Evolutionary conservation across 345 rosid species (phyloP), one percentile per base, ranked within the genome.

Genomic region (Eucalyptus urophylla): DNA sequence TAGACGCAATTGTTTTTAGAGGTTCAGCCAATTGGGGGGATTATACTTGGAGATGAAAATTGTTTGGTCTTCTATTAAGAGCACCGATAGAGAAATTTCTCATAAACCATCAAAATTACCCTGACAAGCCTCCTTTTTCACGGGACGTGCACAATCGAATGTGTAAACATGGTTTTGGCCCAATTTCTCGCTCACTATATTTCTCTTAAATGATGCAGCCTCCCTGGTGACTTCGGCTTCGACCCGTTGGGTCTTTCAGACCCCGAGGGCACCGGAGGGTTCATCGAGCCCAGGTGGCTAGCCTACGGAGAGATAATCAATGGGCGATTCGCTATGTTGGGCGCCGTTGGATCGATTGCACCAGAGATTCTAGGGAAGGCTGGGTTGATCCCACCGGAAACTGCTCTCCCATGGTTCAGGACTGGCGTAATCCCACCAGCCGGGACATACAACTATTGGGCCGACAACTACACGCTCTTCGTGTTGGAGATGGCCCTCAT

Each of bases 381-480:
- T 0, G 99, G 99, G 40, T 92, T 97, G 47, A 95, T 98, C 86
- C 99, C 99, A 1, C 43, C 87, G 62, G 98, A 97, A 51, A 98
- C 99, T 7, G 98, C 99, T 88, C 96, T 98, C 86, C 96, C 99
- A 5, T 98, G 99, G 99, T 98, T 98, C 93, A 89, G 92, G 91
- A 98, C 99, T 1, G 99, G 99, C 29, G 99, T 98, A 76, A 94
- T 98, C 93, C 99, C 99, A 15, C 99, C 98, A 1, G 99, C 99
- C 0, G 99, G 99, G 12, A 97, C 97, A 86, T 98, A 97, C 95
- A 90, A 14, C 93, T 98, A 98, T 93, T 98, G 99, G 99, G 99
- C 99, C 50, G 99, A 98, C 91, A 90, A 93, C 45, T 98, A 94
- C 94, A 98, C 99, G 3, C 93, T 98, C 43, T 97, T 98, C 33